Conservation (phyloP, 768 basidiomycete genomes). For the Russula dissimulans region DNA sequence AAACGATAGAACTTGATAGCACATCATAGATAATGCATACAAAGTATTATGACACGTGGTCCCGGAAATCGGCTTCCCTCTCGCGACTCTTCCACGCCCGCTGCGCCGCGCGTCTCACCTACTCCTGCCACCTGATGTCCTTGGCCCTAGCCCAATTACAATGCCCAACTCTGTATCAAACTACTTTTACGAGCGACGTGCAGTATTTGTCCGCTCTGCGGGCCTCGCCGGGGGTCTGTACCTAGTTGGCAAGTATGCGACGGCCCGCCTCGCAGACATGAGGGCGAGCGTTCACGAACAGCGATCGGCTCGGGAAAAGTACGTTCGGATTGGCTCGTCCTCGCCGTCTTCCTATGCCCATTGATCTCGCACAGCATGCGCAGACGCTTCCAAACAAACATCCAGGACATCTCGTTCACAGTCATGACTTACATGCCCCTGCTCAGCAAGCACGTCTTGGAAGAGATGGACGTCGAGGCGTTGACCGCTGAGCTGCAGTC, state of each 20-base stretch:
- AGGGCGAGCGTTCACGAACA: constrained; percentile 54
- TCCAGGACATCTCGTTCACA: constrained; percentile 70
- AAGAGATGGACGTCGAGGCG: constrained; percentile 68
- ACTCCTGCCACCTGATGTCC: constrained; percentile 2
- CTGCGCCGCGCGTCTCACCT: not conserved
- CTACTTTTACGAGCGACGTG: constrained; percentile 43
- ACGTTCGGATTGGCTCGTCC: constrained; percentile 24
- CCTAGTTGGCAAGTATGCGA: constrained; percentile 49
- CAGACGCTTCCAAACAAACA: constrained; percentile 64
- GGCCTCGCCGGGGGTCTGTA: constrained; percentile 55
- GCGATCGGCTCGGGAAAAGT: constrained; percentile 60
- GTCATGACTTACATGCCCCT: constrained; percentile 62
- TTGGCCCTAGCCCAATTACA: not conserved
- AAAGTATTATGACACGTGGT: constrained; percentile 1
- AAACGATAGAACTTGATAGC: constrained; percentile 22
- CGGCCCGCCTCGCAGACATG: constrained; percentile 53
- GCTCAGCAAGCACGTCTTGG: constrained; percentile 53
- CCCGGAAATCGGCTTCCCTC: not conserved
- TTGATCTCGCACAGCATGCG: constrained; percentile 40
- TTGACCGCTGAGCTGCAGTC: constrained; percentile 49
- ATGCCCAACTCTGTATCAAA: constrained; percentile 39
- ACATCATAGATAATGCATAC: too few species aligned
- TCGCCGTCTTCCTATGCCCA: not conserved
- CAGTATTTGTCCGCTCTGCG: constrained; percentile 38
- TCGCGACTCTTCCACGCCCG: not conserved